Conservation (phyloP, 345 rosid species). For the Kandelia obovata region DNA sequence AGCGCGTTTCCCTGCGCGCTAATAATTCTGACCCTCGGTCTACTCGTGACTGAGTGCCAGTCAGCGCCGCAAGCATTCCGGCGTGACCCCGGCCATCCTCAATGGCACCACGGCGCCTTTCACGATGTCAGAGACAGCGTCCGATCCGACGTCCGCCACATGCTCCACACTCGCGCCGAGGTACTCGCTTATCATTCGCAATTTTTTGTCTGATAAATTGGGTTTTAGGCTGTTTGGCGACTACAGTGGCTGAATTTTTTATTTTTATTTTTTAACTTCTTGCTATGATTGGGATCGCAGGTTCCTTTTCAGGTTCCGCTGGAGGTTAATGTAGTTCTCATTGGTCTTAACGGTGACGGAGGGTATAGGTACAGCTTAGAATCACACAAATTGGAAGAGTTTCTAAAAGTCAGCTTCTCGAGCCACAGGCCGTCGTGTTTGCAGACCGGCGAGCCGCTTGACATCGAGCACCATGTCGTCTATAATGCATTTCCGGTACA, state of each 20-base stretch:
- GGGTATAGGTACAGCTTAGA: conserved; percentile 73
- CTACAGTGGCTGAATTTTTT: too few relatives aligned
- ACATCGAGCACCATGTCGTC: conserved; percentile 85
- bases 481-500: conserved; percentile 79
- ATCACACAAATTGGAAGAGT: conserved; percentile 74
- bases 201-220: not conserved
- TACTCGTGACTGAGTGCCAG: conserved; percentile 6
- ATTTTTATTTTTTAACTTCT: not conserved
- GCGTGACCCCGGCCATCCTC: conserved; percentile 88
- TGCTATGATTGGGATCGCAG: conserved; percentile 30
- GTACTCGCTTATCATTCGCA: conserved; percentile 27
- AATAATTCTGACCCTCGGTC: conserved; percentile 11
- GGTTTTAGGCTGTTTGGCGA: too few relatives aligned
- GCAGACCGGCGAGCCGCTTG: conserved; percentile 89
- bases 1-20: not conserved
- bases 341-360: conserved; percentile 88
- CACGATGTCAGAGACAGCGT: conserved; percentile 83
- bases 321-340: conserved; percentile 82
- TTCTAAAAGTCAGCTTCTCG: conserved; percentile 68
- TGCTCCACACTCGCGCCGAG: conserved; percentile 98
- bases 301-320: conserved; percentile 97
- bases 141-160: conserved; percentile 87
- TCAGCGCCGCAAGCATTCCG: conserved; percentile 73
- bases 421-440: conserved; percentile 78
- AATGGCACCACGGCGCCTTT: conserved; percentile 98